Evolutionary conservation across 2,329 filamentous ascomycete genomes (phyloP).

Genomic region (Ceratocystis albifundus): DNA sequence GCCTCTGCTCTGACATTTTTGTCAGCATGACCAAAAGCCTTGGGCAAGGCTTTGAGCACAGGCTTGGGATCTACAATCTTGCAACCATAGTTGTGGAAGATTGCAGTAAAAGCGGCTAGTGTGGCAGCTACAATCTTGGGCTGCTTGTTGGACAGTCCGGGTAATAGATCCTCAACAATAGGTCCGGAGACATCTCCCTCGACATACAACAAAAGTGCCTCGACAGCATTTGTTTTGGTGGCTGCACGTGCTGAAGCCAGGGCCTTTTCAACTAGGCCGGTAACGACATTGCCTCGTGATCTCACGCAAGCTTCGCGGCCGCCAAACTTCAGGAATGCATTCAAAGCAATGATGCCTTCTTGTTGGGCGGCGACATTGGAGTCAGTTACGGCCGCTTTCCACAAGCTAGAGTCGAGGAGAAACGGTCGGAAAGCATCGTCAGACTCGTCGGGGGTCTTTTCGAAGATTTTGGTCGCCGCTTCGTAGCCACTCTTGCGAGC

Average conservation of each 20-base stretch:
- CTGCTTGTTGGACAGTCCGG: slow-evolving; percentile 72
- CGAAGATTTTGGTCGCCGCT: slow-evolving; percentile 78
- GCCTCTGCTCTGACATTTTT: slow-evolving; percentile 96
- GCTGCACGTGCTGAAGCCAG: slow-evolving; percentile 76
- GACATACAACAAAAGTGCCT: slow-evolving; percentile 77
- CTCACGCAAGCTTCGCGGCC: slow-evolving; percentile 66
- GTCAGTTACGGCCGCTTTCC: slow-evolving; percentile 87
- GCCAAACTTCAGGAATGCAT: slow-evolving; percentile 84
- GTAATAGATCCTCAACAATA: slow-evolving; percentile 80
- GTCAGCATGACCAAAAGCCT: slow-evolving; percentile 89
- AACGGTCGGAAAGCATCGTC: slow-evolving; percentile 83
- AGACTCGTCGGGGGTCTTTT: slow-evolving; percentile 69
- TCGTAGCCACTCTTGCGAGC: slow-evolving; percentile 92
- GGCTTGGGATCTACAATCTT: slow-evolving; percentile 90
- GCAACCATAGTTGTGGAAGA: slow-evolving; percentile 90
- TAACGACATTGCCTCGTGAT: slow-evolving; percentile 64
- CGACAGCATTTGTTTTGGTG: slow-evolving; percentile 75
- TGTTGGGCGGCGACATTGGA: slow-evolving; percentile 95
- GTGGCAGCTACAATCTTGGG: slow-evolving; percentile 71
- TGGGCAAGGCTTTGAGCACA: slow-evolving; percentile 75
- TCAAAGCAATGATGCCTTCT: slow-evolving; percentile 78
- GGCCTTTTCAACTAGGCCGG: slow-evolving; percentile 80
- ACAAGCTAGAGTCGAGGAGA: slow-evolving; percentile 67
- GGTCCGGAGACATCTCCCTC: slow-evolving; percentile 79
- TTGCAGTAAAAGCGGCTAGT: slow-evolving; percentile 63